Evolutionary conservation across 2,329 filamentous ascomycete species (phyloP), one percentile per base, ranked within the genome.

Genomic region (Diaporthe caulivora): DNA sequence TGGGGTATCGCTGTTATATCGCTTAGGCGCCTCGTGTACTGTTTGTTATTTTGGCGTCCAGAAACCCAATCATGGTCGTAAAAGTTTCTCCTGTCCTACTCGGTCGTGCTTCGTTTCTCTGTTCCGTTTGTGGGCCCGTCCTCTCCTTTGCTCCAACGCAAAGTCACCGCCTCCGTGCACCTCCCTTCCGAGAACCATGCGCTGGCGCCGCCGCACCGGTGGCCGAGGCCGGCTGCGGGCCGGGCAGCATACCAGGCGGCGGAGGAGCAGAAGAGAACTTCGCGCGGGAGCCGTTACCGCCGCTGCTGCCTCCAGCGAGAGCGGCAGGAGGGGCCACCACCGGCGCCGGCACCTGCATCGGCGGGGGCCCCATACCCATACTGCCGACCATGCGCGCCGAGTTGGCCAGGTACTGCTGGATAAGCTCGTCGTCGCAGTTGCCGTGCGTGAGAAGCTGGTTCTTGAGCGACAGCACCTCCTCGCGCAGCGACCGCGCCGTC

Each of bases 401-500:
- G 13, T 77, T 77, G 13, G 58, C 34, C 7, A 82, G 58, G 51
- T 82, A 82, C n/a, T 78, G 76, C 44, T 76, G 73, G 54, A 82
- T 81, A 18, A 78, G 72, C 3, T 67, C 73, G 72, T 78, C 79
- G 10, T 75, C 75, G 65, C 81, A 82, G 31, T 75, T 71, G 54
- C 75, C 78, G 68, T 82, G 81, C 17, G 70, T 47, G 21, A 82
- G 73, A 2, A 82, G 68, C 75, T 81, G 76, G 55, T 76, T 76
- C 65, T 81, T 82, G 60, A 82, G 77, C 26, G 24, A 34, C 13
- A 80, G 76, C 10, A 81, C 77, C 72, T 82, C 80, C 29, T 80
- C 76, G n/a, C 71, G 72, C 18, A 82, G 78, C 17, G 70, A 58
- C 18, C 72, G 24, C 2, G 75, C 78, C 47, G 77, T 71, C 2